phyloP scores from a whole-genome alignment of 2,329 filamentous ascomycete species.

The Camptophora hylomeconis region DNA sequence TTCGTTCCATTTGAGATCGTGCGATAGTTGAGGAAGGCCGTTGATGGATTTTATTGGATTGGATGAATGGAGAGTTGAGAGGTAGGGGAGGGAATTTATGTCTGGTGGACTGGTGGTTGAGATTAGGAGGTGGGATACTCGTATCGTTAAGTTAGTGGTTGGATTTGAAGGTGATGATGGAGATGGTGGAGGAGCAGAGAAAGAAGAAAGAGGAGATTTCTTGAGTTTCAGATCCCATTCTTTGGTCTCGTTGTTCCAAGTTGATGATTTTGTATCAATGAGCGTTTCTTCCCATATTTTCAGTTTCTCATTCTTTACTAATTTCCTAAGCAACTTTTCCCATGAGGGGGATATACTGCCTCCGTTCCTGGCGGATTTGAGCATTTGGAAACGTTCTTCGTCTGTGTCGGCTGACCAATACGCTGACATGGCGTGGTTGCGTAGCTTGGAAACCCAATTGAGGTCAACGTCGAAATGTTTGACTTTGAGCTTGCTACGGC shows the following conservation, averaged over 20 bases:
- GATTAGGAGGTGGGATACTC: conserved; percentile 58
- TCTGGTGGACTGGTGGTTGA: conserved; percentile 60
- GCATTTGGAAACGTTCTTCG: conserved; percentile 53
- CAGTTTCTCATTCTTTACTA: conserved; percentile 46
- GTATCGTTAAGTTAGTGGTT: conserved; percentile 39
- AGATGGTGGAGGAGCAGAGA: too few relatives aligned
- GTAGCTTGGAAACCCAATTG: conserved; percentile 71
- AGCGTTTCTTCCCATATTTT: conserved; percentile 38
- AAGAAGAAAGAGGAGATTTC: too few relatives aligned
- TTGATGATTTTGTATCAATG: too few relatives aligned
- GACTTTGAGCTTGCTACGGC: conserved; percentile 45
- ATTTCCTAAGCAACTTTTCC: conserved; percentile 51
- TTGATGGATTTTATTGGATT: conserved; percentile 50
- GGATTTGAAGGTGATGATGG: too few relatives aligned
- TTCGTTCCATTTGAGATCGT: conserved; percentile 63
- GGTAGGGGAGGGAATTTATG: conserved; percentile 45
- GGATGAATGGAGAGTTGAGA: conserved; percentile 45
- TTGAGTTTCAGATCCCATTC: conserved; percentile 35
- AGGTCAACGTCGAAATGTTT: conserved; percentile 70
- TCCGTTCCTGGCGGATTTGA: conserved; percentile 54
- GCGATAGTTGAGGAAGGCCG: conserved; percentile 59
- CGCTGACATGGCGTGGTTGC: conserved; percentile 60
- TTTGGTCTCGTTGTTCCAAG: conserved; percentile 20
- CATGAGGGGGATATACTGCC: conserved; percentile 64
- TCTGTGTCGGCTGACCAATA: conserved; percentile 69